Evolutionary conservation across 495 filamentous ascomycete species (phyloP).

Genomic region (Annulohypoxylon bovei): DNA sequence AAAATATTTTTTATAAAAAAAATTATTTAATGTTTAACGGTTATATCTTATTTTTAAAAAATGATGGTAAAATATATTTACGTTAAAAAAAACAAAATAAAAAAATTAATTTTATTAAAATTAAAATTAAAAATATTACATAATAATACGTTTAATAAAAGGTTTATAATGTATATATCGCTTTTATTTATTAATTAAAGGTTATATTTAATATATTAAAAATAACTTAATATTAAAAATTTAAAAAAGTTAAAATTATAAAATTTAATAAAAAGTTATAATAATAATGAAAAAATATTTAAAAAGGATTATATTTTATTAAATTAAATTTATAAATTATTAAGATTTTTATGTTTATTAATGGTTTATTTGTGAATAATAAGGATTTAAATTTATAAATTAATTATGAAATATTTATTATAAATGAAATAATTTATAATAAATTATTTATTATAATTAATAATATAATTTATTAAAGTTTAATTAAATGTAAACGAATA

Average conservation of each 20-base stretch:
- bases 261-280: neutral
- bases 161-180: neutral
- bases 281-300: neutral
- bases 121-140: neutral
- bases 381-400: neutral
- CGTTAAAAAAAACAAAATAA: neutral
- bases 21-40: neutral
- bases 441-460: neutral
- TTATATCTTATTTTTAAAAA: neutral
- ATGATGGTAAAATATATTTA: neutral
- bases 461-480: neutral
- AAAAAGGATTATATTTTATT: neutral
- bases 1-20: neutral
- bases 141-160: neutral
- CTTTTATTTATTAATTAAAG: neutral
- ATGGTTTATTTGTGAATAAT: neutral
- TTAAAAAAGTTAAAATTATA: neutral
- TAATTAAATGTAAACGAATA: neutral
- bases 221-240: neutral
- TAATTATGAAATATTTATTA: neutral
- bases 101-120: neutral
- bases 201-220: neutral
- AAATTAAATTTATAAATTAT: neutral
- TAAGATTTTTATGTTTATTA: neutral
- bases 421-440: neutral